Percentiles rank a stretch among this genome's conserved stretches.
phyloP scores from a whole-genome alignment of 164 flowering plant genomes.

The Houttuynia cordata region DNA sequence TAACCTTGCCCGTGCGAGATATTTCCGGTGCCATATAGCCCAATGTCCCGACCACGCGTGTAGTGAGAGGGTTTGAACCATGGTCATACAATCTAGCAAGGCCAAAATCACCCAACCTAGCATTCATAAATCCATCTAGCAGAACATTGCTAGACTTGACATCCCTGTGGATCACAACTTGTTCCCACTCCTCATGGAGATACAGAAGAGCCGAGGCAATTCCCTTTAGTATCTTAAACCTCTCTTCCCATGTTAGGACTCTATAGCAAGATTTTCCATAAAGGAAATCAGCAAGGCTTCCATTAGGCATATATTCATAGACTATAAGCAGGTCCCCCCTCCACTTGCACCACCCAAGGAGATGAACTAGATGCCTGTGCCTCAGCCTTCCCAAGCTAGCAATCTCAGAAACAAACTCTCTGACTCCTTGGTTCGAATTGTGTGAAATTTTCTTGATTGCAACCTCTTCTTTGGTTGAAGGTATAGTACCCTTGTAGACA shows the following conservation, averaged over 20 bases:
- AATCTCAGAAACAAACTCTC: slow-evolving; percentile 49
- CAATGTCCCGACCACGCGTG: slow-evolving; percentile 49
- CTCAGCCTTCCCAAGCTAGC: slow-evolving; percentile 49
- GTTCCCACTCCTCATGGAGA: slow-evolving; percentile 58
- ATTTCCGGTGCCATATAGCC: slow-evolving; percentile 68
- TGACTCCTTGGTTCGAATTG: slow-evolving; percentile 51
- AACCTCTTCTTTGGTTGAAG: slow-evolving; percentile 23
- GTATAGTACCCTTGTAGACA: slow-evolving; percentile 45
- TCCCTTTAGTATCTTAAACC: slow-evolving; percentile 42
- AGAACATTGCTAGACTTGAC: slow-evolving; percentile 56
- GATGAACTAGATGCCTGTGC: slow-evolving; percentile 53
- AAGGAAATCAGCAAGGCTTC: slow-evolving; percentile 44
- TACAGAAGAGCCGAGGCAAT: slow-evolving; percentile 53
- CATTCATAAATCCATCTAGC: slow-evolving; percentile 43
- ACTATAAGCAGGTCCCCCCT: slow-evolving; percentile 29
- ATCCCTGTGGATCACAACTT: slow-evolving; percentile 57
- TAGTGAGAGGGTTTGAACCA: slow-evolving; percentile 44
- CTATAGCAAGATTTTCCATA: slow-evolving; percentile 26
- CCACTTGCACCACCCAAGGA: slow-evolving; percentile 12
- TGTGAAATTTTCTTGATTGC: slow-evolving; percentile 54
- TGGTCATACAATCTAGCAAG: slow-evolving; percentile 51
- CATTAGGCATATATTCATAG: slow-evolving; percentile 56
- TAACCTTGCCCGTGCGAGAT: slow-evolving; percentile 42
- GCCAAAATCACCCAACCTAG: slow-evolving; percentile 23
- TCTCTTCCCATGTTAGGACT: slow-evolving; percentile 37